These are phyloP conservation scores for Claviceps fusiformis DNA, from an alignment of 2,329 filamentous ascomycete genomes.

Conservation along the genomic window DNA sequence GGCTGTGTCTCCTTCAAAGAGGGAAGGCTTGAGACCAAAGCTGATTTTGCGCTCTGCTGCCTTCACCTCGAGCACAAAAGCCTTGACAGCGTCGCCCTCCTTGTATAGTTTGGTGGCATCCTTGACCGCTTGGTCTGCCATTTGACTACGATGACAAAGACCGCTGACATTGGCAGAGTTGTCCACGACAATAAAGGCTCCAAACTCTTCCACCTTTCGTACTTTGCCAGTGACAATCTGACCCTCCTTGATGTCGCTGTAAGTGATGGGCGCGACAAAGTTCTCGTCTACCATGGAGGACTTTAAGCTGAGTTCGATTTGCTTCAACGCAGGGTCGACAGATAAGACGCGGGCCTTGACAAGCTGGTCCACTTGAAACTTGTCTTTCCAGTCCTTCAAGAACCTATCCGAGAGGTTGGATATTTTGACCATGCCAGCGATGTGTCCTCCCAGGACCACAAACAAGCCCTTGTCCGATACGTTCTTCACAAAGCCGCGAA, in stretches of 20 bases:
- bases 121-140: slow-evolving; percentile 70
- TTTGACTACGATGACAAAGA: slow-evolving; percentile 81
- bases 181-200: slow-evolving; percentile 85
- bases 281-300: slow-evolving; percentile 68
- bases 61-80: slow-evolving; percentile 71
- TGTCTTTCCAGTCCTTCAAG: slow-evolving; percentile 89
- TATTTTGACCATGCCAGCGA: slow-evolving; percentile 74
- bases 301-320: slow-evolving; percentile 79
- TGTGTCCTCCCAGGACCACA: slow-evolving; percentile 64
- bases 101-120: slow-evolving; percentile 84
- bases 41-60: slow-evolving; percentile 63
- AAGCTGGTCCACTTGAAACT: slow-evolving; percentile 78
- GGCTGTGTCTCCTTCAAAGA: slow-evolving; percentile 55
- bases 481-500: slow-evolving; percentile 86
- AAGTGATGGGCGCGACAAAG: slow-evolving; percentile 59
- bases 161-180: slow-evolving; percentile 81
- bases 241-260: slow-evolving; percentile 64
- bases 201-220: slow-evolving; percentile 87
- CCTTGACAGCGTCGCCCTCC: slow-evolving; percentile 87
- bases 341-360: slow-evolving; percentile 74
- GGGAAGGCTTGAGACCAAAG: slow-evolving; percentile 85
- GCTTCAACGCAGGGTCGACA: slow-evolving; percentile 53
- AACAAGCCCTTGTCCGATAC: slow-evolving; percentile 84
- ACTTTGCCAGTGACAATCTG: slow-evolving; percentile 82
- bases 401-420: slow-evolving; percentile 81